A percentile compares a stretch with the other conserved stretches of the same genome.
Conservation (phyloP, 306 rosid genomes). For the Quillaja saponaria region DNA sequence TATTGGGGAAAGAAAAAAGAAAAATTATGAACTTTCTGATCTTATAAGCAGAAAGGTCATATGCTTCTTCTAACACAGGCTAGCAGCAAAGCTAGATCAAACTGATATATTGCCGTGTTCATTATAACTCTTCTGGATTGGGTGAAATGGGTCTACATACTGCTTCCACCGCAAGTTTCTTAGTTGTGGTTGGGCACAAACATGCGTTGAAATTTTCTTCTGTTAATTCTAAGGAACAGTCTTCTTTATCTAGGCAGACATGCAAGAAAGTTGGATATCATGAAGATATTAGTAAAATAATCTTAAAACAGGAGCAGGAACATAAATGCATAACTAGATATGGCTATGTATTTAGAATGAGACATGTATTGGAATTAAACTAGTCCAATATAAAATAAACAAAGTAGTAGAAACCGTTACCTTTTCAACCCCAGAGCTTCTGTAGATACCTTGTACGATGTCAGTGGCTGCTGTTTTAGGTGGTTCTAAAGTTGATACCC, state of each 20-base stretch:
- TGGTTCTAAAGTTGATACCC: conserved; percentile 65
- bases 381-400: too few relatives aligned
- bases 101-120: conserved; percentile 23
- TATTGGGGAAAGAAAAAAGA: not conserved
- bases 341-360: too few relatives aligned
- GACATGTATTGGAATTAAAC: not conserved
- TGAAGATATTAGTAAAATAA: not conserved
- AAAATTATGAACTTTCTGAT: not conserved
- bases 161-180: conserved; percentile 85
- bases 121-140: conserved; percentile 12
- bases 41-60: conserved; percentile 20
- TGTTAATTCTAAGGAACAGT: conserved; percentile 54
- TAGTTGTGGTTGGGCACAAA: conserved; percentile 46
- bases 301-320: not conserved
- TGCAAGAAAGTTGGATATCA: conserved; percentile 39
- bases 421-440: conserved; percentile 58
- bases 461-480: conserved; percentile 74
- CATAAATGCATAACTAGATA: too few relatives aligned
- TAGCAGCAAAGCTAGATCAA: conserved; percentile 23
- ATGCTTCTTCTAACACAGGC: not conserved
- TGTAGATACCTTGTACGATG: conserved; percentile 83
- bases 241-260: conserved; percentile 64
- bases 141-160: conserved; percentile 40
- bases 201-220: conserved; percentile 54
- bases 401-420: conserved; percentile 33